Base-by-base conservation (phyloP, 164 flowering plant species). In the Dillenia turbinata region DNA sequence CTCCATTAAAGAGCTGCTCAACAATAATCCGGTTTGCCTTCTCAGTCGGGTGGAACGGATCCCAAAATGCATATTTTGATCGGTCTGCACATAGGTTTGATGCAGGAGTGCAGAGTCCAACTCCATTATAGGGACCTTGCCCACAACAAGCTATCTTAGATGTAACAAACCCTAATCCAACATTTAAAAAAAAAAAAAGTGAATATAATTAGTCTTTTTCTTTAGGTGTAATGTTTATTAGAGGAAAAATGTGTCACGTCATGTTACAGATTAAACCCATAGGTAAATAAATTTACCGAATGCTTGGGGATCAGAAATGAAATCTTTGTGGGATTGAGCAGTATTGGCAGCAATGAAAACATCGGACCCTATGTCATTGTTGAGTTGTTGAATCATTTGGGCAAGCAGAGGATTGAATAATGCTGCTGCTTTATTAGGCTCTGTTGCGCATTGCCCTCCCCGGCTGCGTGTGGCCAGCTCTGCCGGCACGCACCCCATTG, bases 91-190 rank as follows among this genome's bases (percentile, higher is more conserved):
- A 84, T 16, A 81, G 57, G 63, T 76, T 73, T 2, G 88, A 81
- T 10, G 53, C 16, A 0, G 44, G 3, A 0, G 73, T 81, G 74
- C 97, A 90, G 0, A 78, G 57, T 12, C 97, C 97, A 1, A 88
- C 10, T 45, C 97, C 95, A 65, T 88, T 90, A 76, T 72, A 76
- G 0, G 85, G 87, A 50, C 97, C 97, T 71, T 90, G 97, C 13
- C 97, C 97, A 54, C 97, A 90, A 47, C 97, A 88, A 9, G 94
- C 97, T 26, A 79, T 54, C 69, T 75, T 78, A 22, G 96, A 75
- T 9, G 86, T 77, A 19, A 66, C 79, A 73, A 90, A 87, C 8
- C 96, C 96, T 89, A 80, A 33, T 47, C 16, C 49, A 53, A 13
- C 12, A 15, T 68, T 19, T n/a, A 47, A 50, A 12, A 49, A 47